These are phyloP conservation scores for Neurospora tetraspora DNA, from an alignment of 495 filamentous ascomycete species.

Conservation along the genomic window DNA sequence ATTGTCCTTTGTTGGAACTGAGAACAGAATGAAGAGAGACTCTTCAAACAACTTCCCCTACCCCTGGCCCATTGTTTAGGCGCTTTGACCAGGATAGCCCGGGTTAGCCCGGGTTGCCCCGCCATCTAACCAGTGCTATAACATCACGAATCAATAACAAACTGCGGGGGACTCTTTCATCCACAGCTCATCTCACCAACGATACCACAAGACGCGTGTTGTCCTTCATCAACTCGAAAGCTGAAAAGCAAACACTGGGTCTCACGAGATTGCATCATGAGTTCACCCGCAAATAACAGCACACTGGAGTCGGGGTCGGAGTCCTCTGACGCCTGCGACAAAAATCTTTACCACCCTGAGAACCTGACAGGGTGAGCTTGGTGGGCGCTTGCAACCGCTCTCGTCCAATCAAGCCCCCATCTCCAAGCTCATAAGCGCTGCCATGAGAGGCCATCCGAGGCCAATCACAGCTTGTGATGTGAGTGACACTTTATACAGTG, in stretches of 20 bases:
- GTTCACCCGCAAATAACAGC: background rate
- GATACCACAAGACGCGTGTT: background rate
- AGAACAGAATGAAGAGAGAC: background rate
- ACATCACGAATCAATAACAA: background rate
- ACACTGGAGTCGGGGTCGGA: background rate
- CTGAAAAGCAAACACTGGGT: background rate
- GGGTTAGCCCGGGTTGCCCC: background rate
- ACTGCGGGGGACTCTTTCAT: background rate
- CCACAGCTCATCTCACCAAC: background rate
- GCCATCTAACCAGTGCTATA: background rate
- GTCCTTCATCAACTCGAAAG: background rate
- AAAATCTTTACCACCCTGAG: background rate
- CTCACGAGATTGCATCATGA: background rate
- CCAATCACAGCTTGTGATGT: constrained; percentile 19
- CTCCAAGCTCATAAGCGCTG: constrained; percentile 21
- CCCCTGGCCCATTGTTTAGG: background rate
- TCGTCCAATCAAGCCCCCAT: constrained; percentile 13
- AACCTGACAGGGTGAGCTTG: background rate
- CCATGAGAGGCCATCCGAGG: constrained; percentile 3
- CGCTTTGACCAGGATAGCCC: background rate
- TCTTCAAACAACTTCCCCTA: background rate
- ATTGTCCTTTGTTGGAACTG: background rate
- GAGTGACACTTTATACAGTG: background rate
- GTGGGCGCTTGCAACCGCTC: constrained; percentile 16
- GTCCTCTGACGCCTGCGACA: background rate